These are phyloP conservation scores for Paecilomyces sp. DNA, from an alignment of 2,329 filamentous ascomycete species.

Conservation along the genomic window DNA sequence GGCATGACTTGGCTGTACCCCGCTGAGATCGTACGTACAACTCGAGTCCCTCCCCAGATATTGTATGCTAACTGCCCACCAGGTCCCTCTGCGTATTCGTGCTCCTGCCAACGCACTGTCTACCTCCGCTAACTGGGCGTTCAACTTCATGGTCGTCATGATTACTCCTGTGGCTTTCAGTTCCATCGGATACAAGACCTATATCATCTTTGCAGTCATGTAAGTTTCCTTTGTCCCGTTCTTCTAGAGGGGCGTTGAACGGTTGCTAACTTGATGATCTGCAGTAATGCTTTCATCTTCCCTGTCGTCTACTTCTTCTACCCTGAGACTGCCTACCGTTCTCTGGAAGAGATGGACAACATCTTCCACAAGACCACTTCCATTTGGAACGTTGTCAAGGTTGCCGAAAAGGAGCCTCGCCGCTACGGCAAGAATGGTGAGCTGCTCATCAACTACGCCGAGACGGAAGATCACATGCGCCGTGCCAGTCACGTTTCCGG, in stretches of 20 bases:
- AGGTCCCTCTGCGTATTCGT: conserved; percentile 28
- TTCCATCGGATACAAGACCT: conserved; percentile 49
- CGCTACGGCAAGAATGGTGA: conserved; percentile 54
- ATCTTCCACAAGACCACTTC: conserved; percentile 54
- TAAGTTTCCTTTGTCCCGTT: conserved; percentile 17
- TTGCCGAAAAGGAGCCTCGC: conserved; percentile 46
- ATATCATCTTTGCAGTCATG: conserved; percentile 51
- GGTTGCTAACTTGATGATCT: conserved; percentile 4
- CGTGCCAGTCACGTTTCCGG: conserved; percentile 16
- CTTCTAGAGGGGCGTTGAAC: not conserved
- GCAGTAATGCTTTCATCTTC: conserved; percentile 47
- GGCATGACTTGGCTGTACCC: conserved; percentile 58
- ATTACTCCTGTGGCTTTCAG: conserved; percentile 56
- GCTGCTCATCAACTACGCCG: conserved; percentile 46
- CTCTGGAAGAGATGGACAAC: conserved; percentile 62
- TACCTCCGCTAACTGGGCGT: conserved; percentile 55
- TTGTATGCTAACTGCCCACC: not conserved
- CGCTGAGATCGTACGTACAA: conserved; percentile 48
- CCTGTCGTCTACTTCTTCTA: conserved; percentile 56
- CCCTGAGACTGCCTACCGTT: conserved; percentile 53
- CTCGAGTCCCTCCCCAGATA: not conserved
- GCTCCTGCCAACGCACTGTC: conserved; percentile 58
- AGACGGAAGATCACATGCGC: conserved; percentile 35
- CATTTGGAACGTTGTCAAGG: conserved; percentile 42
- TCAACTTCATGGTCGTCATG: conserved; percentile 61